Evolutionary conservation across 257 asterid genomes (phyloP), one percentile per base, ranked within the genome.

Genomic region (Solanum clarkiae): DNA sequence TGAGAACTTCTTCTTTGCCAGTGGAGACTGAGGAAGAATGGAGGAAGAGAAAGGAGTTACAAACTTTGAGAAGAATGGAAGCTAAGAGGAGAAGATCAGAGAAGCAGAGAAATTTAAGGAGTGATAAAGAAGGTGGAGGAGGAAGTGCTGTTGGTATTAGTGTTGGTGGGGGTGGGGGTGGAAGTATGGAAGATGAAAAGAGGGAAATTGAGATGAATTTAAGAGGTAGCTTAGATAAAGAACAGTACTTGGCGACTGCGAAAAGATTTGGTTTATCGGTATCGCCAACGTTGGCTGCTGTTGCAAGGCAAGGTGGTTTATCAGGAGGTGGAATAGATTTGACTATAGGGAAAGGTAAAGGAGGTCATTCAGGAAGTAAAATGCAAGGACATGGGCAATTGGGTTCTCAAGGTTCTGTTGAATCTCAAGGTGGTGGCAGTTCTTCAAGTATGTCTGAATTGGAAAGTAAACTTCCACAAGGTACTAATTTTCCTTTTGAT

Each of bases 11-110:
- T 26, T 96, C 99, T 6, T 90, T 96, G 87, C 98, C 99, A 6
- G 97, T 88, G 80, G 99, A 92, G 91, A 91, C 93, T 11, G 99
- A 96, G 91, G 97, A 94, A 84, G 98, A 93, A 87, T 94, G 98
- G 98, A 92, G 98, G 86, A 96, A 94, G 92, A 90, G 99, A 91
- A 96, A 96, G 84, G 97, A 94, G 88, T 82, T 93, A 89, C 99
- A 96, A 91, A 92, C 92, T 22, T 84, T 96, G 90, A 90, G 98
- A 69, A 92, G 99, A 89, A 90, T 96, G 98, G 98, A 92, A 91
- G 99, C 99, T 49, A 96, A 96, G 91, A 88, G 94, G 87, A 89
- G 99, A 79, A 91, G 98, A 90, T 93, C 97, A 2, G 97, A 93
- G 93, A 96, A 94, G 66, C 98, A 91, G 91, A 94, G 91, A 88